phyloP scores from a whole-genome alignment of 441 rosid species.

The Erodium moschatum region DNA sequence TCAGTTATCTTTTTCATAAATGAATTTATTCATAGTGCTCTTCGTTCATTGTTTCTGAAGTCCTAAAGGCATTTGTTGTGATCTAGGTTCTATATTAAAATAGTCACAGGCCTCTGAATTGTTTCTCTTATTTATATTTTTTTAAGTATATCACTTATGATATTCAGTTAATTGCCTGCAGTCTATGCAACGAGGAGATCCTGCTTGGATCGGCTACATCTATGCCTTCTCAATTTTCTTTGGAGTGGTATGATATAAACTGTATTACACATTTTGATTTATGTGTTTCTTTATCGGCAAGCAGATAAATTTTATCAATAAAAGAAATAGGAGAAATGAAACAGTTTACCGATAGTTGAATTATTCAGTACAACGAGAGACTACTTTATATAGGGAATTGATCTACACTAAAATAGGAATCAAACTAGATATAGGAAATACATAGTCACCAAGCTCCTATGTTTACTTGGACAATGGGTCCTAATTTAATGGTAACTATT shows the following conservation, averaged over 20 bases:
- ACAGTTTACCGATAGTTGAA: no score
- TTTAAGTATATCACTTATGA: slow-evolving; percentile 14
- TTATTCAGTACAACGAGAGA: no score
- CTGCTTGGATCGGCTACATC: slow-evolving; percentile 91
- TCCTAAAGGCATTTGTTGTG: background rate
- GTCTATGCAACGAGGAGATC: slow-evolving; percentile 97
- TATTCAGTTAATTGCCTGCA: slow-evolving; percentile 37
- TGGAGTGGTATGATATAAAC: slow-evolving; percentile 74
- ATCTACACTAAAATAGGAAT: no score
- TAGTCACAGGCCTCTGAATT: background rate
- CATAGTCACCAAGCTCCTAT: no score
- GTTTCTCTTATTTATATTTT: background rate
- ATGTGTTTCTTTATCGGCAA: background rate
- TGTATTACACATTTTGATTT: slow-evolving; percentile 3
- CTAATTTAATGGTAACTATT: no score
- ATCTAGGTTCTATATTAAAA: background rate
- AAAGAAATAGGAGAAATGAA: no score
- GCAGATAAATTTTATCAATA: no score
- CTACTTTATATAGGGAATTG: no score
- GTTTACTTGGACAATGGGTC: no score
- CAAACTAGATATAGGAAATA: no score
- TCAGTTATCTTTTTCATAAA: background rate
- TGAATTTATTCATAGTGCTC: background rate
- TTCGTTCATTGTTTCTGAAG: background rate
- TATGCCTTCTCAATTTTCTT: slow-evolving; percentile 77